Conservation (phyloP, 805 yeast genomes). For the Kodamaea restingae region DNA sequence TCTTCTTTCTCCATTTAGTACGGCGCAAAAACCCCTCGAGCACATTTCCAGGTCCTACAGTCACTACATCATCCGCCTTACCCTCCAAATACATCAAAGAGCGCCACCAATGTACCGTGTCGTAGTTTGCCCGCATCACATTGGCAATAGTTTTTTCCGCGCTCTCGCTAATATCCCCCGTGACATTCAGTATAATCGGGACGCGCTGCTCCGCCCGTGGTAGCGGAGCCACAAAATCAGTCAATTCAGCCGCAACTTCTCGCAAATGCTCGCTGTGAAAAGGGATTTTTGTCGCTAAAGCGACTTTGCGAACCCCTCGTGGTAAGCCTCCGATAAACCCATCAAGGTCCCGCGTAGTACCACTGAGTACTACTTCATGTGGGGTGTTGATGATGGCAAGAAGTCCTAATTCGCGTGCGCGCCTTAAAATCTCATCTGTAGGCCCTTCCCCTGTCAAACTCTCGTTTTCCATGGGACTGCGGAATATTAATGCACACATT, state of each 20-base stretch:
- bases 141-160: conserved; percentile 24
- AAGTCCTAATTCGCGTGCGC: conserved; percentile 16
- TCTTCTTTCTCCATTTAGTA: neutral
- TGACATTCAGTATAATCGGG: conserved; percentile 39
- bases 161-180: conserved; percentile 22
- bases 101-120: conserved; percentile 43
- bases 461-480: neutral
- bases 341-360: conserved; percentile 25
- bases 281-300: conserved; percentile 46
- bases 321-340: conserved; percentile 15
- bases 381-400: conserved; percentile 47
- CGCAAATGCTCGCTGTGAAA: conserved; percentile 44
- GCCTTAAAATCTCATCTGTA: neutral
- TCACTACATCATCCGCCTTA: conserved; percentile 20
- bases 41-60: conserved; percentile 39
- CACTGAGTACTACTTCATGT: conserved; percentile 44
- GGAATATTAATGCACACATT: conserved; percentile 12
- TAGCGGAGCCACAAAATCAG: conserved; percentile 13
- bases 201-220: conserved; percentile 11
- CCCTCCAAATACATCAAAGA: conserved; percentile 24
- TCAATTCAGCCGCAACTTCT: conserved; percentile 34
- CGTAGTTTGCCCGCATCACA: conserved; percentile 37
- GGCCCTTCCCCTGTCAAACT: neutral
- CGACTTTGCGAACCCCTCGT: conserved; percentile 22
- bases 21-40: conserved; percentile 5